These are phyloP conservation scores for Colletotrichum tropicicola DNA, from an alignment of 2,329 filamentous ascomycete genomes.

Conservation along the genomic window DNA sequence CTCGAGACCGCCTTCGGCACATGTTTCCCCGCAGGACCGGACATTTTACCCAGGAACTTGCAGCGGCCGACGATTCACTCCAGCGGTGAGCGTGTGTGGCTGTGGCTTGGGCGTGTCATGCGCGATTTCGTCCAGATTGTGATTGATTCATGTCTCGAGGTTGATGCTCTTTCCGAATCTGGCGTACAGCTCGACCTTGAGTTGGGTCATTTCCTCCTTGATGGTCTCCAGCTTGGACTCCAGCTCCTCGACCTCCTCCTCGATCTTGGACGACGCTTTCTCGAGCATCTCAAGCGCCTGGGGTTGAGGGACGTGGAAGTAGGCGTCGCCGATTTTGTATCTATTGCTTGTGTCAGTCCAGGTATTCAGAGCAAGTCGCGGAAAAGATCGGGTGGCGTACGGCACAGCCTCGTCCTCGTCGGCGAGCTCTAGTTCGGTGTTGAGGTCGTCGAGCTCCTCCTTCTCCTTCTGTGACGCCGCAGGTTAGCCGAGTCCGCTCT, in stretches of 20 bases:
- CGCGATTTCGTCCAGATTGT: slow-evolving; percentile 3
- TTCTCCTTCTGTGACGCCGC: slow-evolving; percentile 82
- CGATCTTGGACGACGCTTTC: slow-evolving; percentile 75
- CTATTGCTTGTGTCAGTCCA: slow-evolving; percentile 53
- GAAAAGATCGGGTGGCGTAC: slow-evolving; percentile 55
- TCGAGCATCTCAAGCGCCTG: slow-evolving; percentile 89
- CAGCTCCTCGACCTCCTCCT: slow-evolving; percentile 77
- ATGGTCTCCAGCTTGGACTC: slow-evolving; percentile 81
- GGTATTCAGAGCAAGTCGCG: background rate
- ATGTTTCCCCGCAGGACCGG: background rate
- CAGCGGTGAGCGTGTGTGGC: background rate
- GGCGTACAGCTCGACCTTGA: slow-evolving; percentile 94
- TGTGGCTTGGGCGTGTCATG: background rate
- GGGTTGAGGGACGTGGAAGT: slow-evolving; percentile 84
- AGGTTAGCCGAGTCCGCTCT: slow-evolving; percentile 25
- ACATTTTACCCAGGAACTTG: no score
- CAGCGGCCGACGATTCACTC: background rate
- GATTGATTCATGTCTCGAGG: slow-evolving; percentile 75
- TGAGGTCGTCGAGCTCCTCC: slow-evolving; percentile 94
- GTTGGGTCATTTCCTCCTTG: slow-evolving; percentile 85
- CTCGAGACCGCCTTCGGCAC: background rate
- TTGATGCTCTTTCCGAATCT: slow-evolving; percentile 98
- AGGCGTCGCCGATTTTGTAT: slow-evolving; percentile 96
- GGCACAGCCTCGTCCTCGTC: slow-evolving; percentile 95
- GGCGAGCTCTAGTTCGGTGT: slow-evolving; percentile 88